Conservation (phyloP, 2,329 filamentous ascomycete species). For the Claviceps digitariae region DNA sequence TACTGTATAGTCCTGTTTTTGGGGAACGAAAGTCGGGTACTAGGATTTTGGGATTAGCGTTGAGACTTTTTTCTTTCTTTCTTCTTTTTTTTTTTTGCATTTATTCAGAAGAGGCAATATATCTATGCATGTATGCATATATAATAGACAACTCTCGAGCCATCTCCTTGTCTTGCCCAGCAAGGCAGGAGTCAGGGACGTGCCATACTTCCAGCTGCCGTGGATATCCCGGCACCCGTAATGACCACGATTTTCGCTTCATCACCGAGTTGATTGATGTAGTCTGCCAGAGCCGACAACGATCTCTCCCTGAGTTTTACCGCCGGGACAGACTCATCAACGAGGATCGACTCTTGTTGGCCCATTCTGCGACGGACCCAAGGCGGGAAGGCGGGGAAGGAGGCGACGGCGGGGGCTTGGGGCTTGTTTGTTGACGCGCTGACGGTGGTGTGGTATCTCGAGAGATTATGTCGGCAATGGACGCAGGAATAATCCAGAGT, state of each 20-base stretch:
- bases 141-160: too few species aligned
- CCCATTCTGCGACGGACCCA: conserved; percentile 54
- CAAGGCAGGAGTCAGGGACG: neutral
- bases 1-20: conserved; percentile 85
- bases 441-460: too few species aligned
- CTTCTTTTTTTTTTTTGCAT: too few species aligned
- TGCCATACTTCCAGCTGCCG: conserved; percentile 45
- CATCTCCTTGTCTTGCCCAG: too few species aligned
- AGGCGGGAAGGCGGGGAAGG: conserved; percentile 16
- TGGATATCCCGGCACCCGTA: conserved; percentile 82
- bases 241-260: conserved; percentile 68
- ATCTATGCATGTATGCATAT: too few species aligned
- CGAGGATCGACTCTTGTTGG: conserved; percentile 61
- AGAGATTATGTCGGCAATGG: too few species aligned
- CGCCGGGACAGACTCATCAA: conserved; percentile 48
- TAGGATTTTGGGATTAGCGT: conserved; percentile 11
- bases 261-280: conserved; percentile 53
- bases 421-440: conserved; percentile 21
- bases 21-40: conserved; percentile 94
- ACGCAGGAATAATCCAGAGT: too few species aligned
- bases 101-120: too few species aligned
- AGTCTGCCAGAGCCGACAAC: conserved; percentile 62
- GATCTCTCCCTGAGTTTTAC: conserved; percentile 53
- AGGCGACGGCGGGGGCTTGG: neutral
- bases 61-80: neutral